phyloP scores from a whole-genome alignment of 345 rosid species.

The Brassica carinata region DNA sequence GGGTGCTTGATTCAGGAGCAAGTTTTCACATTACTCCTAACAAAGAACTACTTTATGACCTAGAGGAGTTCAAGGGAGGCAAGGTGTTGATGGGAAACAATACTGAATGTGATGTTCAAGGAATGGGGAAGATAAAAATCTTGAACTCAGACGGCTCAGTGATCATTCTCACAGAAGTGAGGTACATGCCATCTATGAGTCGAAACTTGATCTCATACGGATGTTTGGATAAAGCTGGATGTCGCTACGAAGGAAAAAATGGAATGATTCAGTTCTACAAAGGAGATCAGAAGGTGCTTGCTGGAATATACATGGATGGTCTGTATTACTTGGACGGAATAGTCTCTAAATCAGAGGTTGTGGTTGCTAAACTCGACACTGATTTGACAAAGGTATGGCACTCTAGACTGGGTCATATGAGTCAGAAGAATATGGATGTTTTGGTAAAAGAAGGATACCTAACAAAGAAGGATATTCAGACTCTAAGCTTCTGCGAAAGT shows the following conservation, averaged over 20 bases:
- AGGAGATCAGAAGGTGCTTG: not conserved
- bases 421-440: no score
- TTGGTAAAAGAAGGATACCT: no score
- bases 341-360: no score
- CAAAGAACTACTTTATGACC: not conserved
- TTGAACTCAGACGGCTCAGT: not conserved
- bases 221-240: not conserved
- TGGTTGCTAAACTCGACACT: no score
- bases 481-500: no score
- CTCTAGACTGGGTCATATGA: no score
- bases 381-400: no score
- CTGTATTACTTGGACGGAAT: no score
- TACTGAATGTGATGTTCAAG: not conserved
- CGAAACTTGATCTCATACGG: not conserved
- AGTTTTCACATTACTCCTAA: not conserved
- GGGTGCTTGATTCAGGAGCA: not conserved
- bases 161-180: not conserved
- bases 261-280: not conserved
- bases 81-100: not conserved
- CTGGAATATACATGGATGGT: not conserved
- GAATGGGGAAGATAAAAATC: not conserved
- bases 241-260: not conserved
- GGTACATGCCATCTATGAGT: not conserved
- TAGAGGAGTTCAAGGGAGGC: not conserved
- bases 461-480: no score